These are phyloP conservation scores for Ascochyta rabiei DNA, from an alignment of 2,329 filamentous ascomycete species.

Conservation along the genomic window DNA sequence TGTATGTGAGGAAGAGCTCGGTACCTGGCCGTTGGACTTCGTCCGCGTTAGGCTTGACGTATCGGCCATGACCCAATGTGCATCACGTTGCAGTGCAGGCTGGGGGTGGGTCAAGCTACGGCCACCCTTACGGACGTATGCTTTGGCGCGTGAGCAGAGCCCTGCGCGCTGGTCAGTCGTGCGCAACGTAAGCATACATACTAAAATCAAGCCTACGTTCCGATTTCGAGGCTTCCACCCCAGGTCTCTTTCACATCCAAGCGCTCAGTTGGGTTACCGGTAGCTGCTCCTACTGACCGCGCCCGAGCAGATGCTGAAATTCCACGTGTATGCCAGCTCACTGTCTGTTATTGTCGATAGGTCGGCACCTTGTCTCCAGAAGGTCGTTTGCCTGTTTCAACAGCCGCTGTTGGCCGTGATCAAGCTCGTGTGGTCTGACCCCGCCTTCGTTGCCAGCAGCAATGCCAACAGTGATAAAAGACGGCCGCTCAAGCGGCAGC, in stretches of 20 bases:
- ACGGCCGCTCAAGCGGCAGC: not conserved
- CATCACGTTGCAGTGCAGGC: conserved; percentile 1
- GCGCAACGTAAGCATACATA: not conserved
- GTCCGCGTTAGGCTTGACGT: not conserved
- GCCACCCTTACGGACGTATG: conserved; percentile 18
- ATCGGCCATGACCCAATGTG: conserved; percentile 10
- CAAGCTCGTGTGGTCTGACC: not conserved
- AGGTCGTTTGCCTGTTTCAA: not conserved
- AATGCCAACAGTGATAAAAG: not conserved
- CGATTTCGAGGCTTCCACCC: not conserved
- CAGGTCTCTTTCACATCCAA: not conserved
- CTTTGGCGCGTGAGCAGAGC: not conserved
- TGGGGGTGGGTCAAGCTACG: not conserved
- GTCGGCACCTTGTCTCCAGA: not conserved
- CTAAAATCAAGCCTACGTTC: not conserved
- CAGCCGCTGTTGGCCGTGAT: not conserved
- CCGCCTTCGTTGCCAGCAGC: not conserved
- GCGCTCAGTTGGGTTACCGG: not conserved
- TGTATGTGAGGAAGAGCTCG: not conserved
- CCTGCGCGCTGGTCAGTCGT: conserved; percentile 2
- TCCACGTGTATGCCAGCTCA: not conserved
- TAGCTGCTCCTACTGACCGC: not conserved
- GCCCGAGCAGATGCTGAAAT: not conserved
- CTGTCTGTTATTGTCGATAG: not conserved
- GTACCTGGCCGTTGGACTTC: not conserved